Base-by-base conservation (phyloP, 1,284 basidiomycete species). In the Sporisorium iseilematis-ciliati region DNA sequence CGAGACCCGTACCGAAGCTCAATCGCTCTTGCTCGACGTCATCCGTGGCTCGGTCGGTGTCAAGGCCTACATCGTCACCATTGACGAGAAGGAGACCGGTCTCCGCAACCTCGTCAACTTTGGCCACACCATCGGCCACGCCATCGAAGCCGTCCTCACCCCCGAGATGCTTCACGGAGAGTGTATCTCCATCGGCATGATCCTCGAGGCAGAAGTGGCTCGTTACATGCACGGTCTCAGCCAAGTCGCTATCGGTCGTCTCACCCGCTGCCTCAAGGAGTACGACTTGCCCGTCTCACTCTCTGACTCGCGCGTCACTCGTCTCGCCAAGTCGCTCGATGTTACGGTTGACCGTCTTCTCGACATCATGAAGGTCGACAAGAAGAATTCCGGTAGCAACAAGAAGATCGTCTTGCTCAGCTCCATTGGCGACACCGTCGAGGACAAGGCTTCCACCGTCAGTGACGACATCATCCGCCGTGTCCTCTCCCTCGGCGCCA, bases 391-490 rank as follows among this genome's bases (percentile, higher is more conserved):
- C 63, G 96, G 60, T 82, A 89, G 61, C 43, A 90, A 91, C 80
- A 97, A 97, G 88, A 97, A 97, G 88, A 90, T 99, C 69, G 97
- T 99, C 50, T 89, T 99, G 38, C 89, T 99, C 35, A 91, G 91
- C 45, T 89, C 91, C 67, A 97, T 99, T 76, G 97, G 97, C 46
- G 91, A 91, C 80, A 97, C 95, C 0, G 91, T 91, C 82, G 96
- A 99, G 87, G 92, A 92, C 79, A 93, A 92, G 86, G 97, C 96
- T 1, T 94, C 93, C 1, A 90, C 90, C 31, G 92, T 99, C 54
- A 87, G 88, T 26, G 82, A 83, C 64, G 72, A 73, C 33, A 71
- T 81, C 45, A 82, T 83, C 38, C 68, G 68, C 51, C 72, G 79
- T 29, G 77, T 82, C 7, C 77, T 83, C 93, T 98, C 87, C 87